Percentiles rank a stretch among this genome's conserved stretches.
phyloP scores from a whole-genome alignment of 345 rosid species.

The Corymbia maculata region DNA sequence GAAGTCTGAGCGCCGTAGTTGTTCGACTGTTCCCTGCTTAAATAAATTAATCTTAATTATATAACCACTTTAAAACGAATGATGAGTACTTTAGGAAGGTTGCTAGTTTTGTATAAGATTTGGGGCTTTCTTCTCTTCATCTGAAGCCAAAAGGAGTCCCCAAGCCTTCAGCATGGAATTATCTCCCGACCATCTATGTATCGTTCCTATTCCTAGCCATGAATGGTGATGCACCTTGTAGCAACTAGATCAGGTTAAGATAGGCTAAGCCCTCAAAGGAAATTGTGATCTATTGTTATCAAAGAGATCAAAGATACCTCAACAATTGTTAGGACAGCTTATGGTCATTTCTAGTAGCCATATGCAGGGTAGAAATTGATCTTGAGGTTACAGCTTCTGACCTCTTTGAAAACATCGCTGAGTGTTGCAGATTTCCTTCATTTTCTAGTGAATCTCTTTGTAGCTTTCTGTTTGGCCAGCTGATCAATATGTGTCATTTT shows the following conservation, averaged over 20 bases:
- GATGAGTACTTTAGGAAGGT: accelerated
- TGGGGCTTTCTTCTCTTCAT: neutral
- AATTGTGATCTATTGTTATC: accelerated
- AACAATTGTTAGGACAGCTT: neutral
- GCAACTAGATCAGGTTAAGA: neutral
- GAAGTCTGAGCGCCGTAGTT: neutral
- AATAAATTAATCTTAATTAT: too few species aligned
- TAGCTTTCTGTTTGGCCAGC: neutral
- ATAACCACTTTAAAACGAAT: neutral
- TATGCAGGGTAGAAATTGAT: neutral
- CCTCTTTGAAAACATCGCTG: neutral
- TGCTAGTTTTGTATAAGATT: neutral
- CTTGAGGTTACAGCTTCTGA: neutral
- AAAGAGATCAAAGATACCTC: neutral
- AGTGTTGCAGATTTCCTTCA: neutral
- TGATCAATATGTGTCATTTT: neutral
- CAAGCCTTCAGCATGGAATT: neutral
- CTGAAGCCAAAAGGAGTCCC: neutral
- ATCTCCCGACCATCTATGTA: neutral
- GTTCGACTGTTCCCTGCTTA: neutral
- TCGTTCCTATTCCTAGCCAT: neutral
- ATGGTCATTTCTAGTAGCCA: neutral
- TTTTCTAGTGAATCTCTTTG: neutral
- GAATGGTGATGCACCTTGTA: neutral
- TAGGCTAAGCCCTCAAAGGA: neutral